Evolutionary conservation across 805 yeast genomes (phyloP).

Genomic region (Wickerhamomyces silvicola): DNA sequence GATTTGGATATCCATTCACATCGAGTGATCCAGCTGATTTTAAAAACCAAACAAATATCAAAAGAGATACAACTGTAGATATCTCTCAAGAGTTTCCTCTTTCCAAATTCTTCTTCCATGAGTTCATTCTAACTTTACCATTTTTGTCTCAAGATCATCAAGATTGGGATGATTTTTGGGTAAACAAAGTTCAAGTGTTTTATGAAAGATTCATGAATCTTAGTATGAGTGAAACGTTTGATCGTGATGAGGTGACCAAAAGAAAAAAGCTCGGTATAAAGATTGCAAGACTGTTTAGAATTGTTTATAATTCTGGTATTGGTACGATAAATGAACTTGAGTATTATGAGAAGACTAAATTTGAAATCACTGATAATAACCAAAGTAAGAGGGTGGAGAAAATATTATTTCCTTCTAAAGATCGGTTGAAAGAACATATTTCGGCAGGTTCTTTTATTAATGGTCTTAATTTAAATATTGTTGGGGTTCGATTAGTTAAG

Average conservation of each 20-base stretch:
- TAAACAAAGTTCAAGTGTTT: constrained; percentile 69
- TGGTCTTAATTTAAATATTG: constrained; percentile 58
- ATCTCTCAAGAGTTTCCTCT: constrained; percentile 47
- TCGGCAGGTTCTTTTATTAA: constrained; percentile 34
- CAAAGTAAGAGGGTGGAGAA: constrained; percentile 28
- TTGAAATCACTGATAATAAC: constrained; percentile 19
- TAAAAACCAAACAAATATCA: not conserved
- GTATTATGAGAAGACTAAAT: constrained; percentile 35
- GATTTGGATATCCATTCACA: constrained; percentile 75
- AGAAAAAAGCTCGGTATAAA: constrained; percentile 56
- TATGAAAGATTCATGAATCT: constrained; percentile 71
- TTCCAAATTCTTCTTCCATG: constrained; percentile 54
- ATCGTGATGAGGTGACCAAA: constrained; percentile 70
- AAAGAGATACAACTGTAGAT: constrained; percentile 17
- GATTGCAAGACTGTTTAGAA: constrained; percentile 52
- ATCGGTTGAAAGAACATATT: constrained; percentile 26
- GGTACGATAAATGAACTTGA: constrained; percentile 51
- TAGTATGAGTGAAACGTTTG: constrained; percentile 65
- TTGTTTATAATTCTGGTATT: constrained; percentile 71
- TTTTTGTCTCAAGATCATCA: constrained; percentile 43
- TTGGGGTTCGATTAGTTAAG: constrained; percentile 47
- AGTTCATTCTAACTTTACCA: constrained; percentile 68
- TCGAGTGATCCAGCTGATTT: constrained; percentile 32
- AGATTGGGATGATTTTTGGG: constrained; percentile 67
- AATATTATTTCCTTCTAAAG: constrained; percentile 34